Conservation (phyloP, 2,329 filamentous ascomycete genomes). For the Aspergillus unguis region DNA sequence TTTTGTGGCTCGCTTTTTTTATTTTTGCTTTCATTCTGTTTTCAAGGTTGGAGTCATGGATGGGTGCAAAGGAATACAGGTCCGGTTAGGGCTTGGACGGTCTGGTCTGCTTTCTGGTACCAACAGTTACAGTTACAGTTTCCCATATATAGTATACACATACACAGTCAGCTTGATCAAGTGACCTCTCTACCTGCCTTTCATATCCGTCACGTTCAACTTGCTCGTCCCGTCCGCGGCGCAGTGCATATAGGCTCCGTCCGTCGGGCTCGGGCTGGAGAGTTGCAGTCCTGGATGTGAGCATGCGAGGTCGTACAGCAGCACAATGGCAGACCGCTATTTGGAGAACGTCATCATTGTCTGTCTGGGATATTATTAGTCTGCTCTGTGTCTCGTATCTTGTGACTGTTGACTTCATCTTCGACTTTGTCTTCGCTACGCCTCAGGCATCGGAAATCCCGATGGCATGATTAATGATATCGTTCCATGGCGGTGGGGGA, state of each 20-base stretch:
- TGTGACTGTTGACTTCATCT: not conserved
- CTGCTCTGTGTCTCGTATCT: too few species aligned
- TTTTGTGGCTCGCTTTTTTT: not conserved
- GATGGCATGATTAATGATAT: not conserved
- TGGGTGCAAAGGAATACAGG: too few species aligned
- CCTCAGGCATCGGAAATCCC: slow-evolving; percentile 6
- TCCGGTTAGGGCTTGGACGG: too few species aligned
- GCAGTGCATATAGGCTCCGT: not conserved
- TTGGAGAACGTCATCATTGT: not conserved
- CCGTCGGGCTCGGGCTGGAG: too few species aligned
- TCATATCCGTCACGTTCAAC: not conserved
- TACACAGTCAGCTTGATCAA: not conserved
- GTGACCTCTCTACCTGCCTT: not conserved
- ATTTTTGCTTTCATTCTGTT: not conserved
- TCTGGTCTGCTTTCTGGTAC: not conserved
- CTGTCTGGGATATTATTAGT: not conserved
- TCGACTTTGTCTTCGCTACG: not conserved
- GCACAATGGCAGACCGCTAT: not conserved
- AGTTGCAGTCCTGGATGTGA: not conserved
- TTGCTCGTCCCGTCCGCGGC: not conserved
- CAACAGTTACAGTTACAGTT: not conserved
- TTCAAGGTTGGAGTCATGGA: not conserved
- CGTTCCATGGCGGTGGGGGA: not conserved
- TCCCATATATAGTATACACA: not conserved
- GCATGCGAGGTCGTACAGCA: not conserved